Base-by-base conservation (phyloP, 768 basidiomycete genomes). In the Pulveroboletus sp. region DNA sequence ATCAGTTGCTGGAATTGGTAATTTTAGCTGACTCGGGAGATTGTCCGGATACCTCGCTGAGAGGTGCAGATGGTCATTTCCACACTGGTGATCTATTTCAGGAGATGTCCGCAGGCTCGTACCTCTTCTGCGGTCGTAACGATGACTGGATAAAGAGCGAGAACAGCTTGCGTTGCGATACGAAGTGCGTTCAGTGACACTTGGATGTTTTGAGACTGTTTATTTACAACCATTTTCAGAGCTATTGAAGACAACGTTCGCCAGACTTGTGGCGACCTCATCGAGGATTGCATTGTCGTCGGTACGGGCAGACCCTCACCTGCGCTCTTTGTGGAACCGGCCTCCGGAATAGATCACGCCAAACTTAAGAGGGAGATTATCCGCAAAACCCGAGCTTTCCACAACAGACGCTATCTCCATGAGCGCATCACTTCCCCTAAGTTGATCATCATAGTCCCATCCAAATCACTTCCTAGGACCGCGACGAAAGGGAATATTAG, bases 91-190 rank as follows among this genome's bases (percentile, higher is more conserved):
- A 90, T 65, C 71, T 90, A n/a, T 90, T 89, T 73, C 76, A 80
- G 59, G 81, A 86, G 64, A 71, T 74, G 16, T 55, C 70, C 2
- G 73, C 79, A 1, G 85, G 84, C 0, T 70, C 68, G 57, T 89
- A 83, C 62, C 62, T 80, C 39, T 85, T 77, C 53, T 78, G 83
- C 31, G 88, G 87, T 22, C 79, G 88, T 35, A 80, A 87, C 52
- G 87, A 90, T 57, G 87, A 90, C 66, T 89, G 87, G 88, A 89
- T 90, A 65, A 90, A 89, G 71, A 83, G 82, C 32, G 83, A 86
- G 61, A 86, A 80, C 62, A 83, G 86, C 60, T 70, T 89, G 53
- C 78, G 87, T 44, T 89, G 87, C 59, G 87, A 90, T 60, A 88
- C 88, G 43, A 82, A 80, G 76, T 78, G 68, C 27, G 73, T 72